Percentiles rank a stretch among this genome's conserved stretches.
Conservation (phyloP, 805 yeast species). For the Yamadazyma akitaensis region DNA sequence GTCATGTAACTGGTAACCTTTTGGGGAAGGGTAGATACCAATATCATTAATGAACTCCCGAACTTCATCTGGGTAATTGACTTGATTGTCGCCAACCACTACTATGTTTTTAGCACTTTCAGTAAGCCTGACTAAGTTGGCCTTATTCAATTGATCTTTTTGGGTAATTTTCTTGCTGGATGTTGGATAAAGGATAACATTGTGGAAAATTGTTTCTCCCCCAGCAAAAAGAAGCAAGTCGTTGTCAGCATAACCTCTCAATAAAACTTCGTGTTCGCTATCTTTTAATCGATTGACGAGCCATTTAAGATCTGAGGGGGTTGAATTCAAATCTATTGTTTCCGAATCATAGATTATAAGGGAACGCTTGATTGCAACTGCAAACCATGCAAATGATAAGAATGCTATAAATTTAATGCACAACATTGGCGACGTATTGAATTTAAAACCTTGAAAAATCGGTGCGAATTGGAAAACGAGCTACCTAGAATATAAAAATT, state of each 20-base stretch:
- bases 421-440: slow-evolving; percentile 7
- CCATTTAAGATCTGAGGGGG: slow-evolving; percentile 17
- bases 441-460: neutral
- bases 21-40: slow-evolving; percentile 83
- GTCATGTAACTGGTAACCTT: slow-evolving; percentile 60
- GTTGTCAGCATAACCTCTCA: slow-evolving; percentile 21
- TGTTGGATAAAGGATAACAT: slow-evolving; percentile 31
- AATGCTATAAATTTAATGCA: slow-evolving; percentile 10
- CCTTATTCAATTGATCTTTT: slow-evolving; percentile 28
- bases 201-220: slow-evolving; percentile 5
- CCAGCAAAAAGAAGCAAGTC: slow-evolving; percentile 13
- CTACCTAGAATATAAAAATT: neutral
- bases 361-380: slow-evolving; percentile 16
- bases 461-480: neutral
- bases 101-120: slow-evolving; percentile 73
- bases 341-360: slow-evolving; percentile 35
- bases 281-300: slow-evolving; percentile 22
- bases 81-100: slow-evolving; percentile 50
- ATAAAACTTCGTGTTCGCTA: slow-evolving; percentile 9
- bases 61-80: slow-evolving; percentile 39
- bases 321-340: slow-evolving; percentile 18
- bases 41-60: slow-evolving; percentile 69
- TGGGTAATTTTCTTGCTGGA: slow-evolving; percentile 30
- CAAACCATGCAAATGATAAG: slow-evolving; percentile 10
- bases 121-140: slow-evolving; percentile 54